Evolutionary conservation across 192 early-diverging fungal genomes (phyloP).

Genomic region (Umbelopsis sp.): DNA sequence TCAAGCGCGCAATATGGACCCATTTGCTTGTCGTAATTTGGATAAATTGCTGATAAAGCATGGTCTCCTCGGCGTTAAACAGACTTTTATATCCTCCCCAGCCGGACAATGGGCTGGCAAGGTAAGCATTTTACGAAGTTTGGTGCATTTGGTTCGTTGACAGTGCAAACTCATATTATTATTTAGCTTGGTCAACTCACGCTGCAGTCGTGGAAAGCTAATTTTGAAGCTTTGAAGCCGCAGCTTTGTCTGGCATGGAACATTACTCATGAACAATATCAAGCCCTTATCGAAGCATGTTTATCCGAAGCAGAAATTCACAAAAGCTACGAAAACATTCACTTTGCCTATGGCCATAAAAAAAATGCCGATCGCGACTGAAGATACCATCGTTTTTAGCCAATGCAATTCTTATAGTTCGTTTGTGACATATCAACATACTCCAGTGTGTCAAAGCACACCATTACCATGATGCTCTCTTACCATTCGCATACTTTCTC

Average conservation of each 20-base stretch:
- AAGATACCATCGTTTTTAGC: background rate
- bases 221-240: conserved; percentile 31
- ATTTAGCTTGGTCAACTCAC: conserved; percentile 39
- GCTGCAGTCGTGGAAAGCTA: conserved; percentile 34
- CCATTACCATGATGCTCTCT: background rate
- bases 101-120: conserved; percentile 43
- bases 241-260: conserved; percentile 25
- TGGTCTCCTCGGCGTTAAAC: conserved; percentile 12
- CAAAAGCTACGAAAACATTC: conserved; percentile 44
- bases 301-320: conserved; percentile 37
- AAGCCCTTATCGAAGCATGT: conserved; percentile 23
- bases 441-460: too few species aligned
- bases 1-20: conserved; percentile 22
- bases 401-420: too few species aligned
- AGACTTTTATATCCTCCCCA: conserved; percentile 40
- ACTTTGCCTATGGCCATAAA: conserved; percentile 44
- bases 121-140: conserved; percentile 2
- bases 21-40: conserved; percentile 21
- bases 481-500: background rate
- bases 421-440: background rate
- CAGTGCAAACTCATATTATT: background rate
- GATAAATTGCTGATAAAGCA: conserved; percentile 19
- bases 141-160: background rate
- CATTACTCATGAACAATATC: conserved; percentile 29
- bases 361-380: conserved; percentile 3